Base-by-base conservation (phyloP, 352 stramenopile species). In the Globisporangium yorkense region DNA sequence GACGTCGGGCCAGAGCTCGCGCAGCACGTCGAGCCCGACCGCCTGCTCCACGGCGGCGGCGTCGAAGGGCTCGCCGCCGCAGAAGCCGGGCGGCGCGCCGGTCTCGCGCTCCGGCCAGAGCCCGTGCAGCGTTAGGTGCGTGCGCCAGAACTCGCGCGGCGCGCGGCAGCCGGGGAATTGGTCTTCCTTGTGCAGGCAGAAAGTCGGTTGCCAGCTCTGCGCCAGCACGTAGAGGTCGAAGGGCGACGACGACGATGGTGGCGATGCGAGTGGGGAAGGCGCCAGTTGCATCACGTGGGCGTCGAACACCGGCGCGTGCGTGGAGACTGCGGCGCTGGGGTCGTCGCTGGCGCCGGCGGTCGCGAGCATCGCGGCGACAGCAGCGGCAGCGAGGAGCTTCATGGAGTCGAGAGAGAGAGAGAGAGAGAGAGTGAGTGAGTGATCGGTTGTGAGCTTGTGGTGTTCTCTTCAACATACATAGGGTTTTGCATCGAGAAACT, bases 141-240 rank as follows among this genome's bases (percentile, higher is more conserved):
- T 72, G 50, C 72, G 68, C 89, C 89, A 97, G 61, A 79, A 96
- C 27, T 33, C 54, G 35, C 85, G 66, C 6, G 88, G 89, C 1
- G 35, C 46, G 0, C 59, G 54, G 72, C 88, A 97, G 56, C 88
- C 88, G 1, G 83, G 82, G 54, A 81, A 92, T 56, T 77, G 35
- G 27, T 54, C 39, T 47, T 72, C 57, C 21, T 91, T 86, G 59
- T 76, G 63, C 39, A 62, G 51, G 67, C 87, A 97, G 63, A 96
- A 97, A 57, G 88, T 61, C 9, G 89, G 77, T 59, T 95, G 88
- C 89, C 89, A 97, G 65, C 84, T 96, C 68, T 95, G 86, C 50
- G 89, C 88, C 51, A 97, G 76, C 47, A 97, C 87, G 71, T 96
- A 97, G 43, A 96, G 88, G 58, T 96, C 82, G 59, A 91, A 94